A percentile compares a stretch with the other conserved stretches of the same genome.
Evolutionary conservation across 495 filamentous ascomycete genomes (phyloP).

Genomic region (Penicillium robsamsonii): DNA sequence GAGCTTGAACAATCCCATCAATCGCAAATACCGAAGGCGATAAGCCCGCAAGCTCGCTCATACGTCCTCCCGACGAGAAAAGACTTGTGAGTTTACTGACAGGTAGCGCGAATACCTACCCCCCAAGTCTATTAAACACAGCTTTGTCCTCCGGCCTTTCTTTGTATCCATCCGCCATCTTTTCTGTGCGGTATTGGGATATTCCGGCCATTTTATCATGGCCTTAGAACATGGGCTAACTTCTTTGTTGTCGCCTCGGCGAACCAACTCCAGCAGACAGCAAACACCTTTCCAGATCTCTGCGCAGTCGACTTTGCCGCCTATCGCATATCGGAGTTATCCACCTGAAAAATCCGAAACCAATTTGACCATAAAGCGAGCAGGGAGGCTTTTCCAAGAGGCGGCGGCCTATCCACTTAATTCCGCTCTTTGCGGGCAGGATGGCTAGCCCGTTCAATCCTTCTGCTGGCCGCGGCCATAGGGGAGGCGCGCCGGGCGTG

Average conservation of each 20-base stretch:
- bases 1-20: background rate
- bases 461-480: conserved; percentile 33
- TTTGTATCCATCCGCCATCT: conserved; percentile 4
- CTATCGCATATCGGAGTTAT: background rate
- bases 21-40: conserved; percentile 2
- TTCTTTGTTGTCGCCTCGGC: conserved; percentile 21
- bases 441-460: conserved; percentile 42
- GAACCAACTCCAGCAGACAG: conserved; percentile 15
- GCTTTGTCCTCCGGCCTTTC: background rate
- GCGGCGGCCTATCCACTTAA: conserved; percentile 13
- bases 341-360: background rate
- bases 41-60: background rate
- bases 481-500: conserved; percentile 21
- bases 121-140: background rate
- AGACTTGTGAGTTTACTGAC: background rate
- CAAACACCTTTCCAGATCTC: background rate
- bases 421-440: conserved; percentile 34
- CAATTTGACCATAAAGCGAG: background rate
- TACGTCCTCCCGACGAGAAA: background rate
- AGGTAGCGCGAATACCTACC: background rate
- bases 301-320: conserved; percentile 2
- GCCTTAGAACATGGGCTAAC: conserved; percentile 20
- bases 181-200: background rate
- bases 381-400: conserved; percentile 2
- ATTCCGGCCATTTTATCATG: background rate